Evolutionary conservation across 495 filamentous ascomycete species (phyloP).

Genomic region (Hyphodiscus hymeniophilus): DNA sequence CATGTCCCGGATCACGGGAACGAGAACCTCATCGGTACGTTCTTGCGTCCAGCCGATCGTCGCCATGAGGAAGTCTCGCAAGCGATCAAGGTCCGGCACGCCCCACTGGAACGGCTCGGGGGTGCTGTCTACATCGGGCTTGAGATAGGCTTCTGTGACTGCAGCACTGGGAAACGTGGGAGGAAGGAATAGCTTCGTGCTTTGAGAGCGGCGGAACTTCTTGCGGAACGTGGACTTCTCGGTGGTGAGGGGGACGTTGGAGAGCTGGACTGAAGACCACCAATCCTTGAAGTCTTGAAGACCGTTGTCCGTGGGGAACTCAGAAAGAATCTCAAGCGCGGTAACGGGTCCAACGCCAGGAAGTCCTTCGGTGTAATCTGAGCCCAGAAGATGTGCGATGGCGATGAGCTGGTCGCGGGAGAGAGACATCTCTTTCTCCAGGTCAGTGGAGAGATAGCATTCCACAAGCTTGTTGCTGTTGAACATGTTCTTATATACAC

Average conservation of each 20-base stretch:
- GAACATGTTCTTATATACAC: constrained; percentile 99
- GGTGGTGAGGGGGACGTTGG: constrained; percentile 37
- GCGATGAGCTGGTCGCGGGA: constrained; percentile 74
- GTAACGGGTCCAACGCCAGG: constrained; percentile 88
- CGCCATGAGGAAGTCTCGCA: constrained; percentile 82
- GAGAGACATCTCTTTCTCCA: constrained; percentile 84
- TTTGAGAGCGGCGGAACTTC: constrained; percentile 68
- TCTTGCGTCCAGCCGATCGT: constrained; percentile 90
- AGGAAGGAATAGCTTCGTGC: constrained; percentile 77
- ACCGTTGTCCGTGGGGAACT: constrained; percentile 51
- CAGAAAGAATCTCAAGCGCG: constrained; percentile 85
- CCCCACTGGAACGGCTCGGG: constrained; percentile 87
- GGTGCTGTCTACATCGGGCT: constrained; percentile 75
- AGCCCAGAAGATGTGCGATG: constrained; percentile 82
- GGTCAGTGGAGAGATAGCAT: constrained; percentile 81
- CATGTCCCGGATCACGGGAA: constrained; percentile 92
- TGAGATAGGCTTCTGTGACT: constrained; percentile 73
- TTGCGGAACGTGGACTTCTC: constrained; percentile 60
- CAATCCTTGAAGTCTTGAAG: constrained; percentile 72
- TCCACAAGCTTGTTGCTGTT: constrained; percentile 95
- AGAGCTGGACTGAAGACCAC: constrained; percentile 72
- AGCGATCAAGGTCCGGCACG: constrained; percentile 79
- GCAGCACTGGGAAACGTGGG: constrained; percentile 64
- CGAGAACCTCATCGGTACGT: constrained; percentile 85
- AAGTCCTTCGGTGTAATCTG: constrained; percentile 90